Base-by-base conservation (phyloP, 2,329 filamentous ascomycete species). In the Sporothrix inflata region DNA sequence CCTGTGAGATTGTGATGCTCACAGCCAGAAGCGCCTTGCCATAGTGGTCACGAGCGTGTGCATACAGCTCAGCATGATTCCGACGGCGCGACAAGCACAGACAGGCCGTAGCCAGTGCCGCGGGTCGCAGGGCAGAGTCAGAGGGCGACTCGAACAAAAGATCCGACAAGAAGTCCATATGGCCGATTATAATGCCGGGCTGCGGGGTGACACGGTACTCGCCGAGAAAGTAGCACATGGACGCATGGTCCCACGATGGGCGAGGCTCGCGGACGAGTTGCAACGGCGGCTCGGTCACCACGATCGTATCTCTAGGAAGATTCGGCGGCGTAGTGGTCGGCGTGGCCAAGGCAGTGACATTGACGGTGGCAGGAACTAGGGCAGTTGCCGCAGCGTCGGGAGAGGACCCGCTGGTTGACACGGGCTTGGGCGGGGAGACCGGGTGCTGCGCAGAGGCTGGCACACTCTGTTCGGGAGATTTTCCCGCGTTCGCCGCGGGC, bases 101-200 rank as follows among this genome's bases (percentile, higher is more conserved):
- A 19, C 63, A 67, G 7, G 63, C 63, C 4, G 63, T 34, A 3
- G 63, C 40, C 11, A 67, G 45, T 1, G 42, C 34, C 7, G 63
- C 63, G 4, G 63, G 63, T 14, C 42, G 42, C 42, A 67, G 24
- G 21, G 24, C 63, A 1, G 42, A 34, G 16, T 51, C 63, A 3
- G 14, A 19, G 14, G 63, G 16, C 7, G 42, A 9, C 27, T 67
- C 63, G 24, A 67, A 67, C 16, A 67, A 14, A 19, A 67, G 42
- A 7, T 67, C 63, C 4, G 63, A 47, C 63, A 67, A 30, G 11
- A 67, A 67, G 63, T 67, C 63, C 40, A 67, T 47, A 24, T 67
- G 63, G 63, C 63, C 63, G 16, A 47, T 34, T 5, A 67, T 67
- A 24, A 67, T 47, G 42, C 63, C 63, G 2, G 63, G 42, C 63